Evolutionary conservation across 345 rosid species (phyloP), one percentile per base, ranked within the genome.

Genomic region (Crucihimalaya himalaica): DNA sequence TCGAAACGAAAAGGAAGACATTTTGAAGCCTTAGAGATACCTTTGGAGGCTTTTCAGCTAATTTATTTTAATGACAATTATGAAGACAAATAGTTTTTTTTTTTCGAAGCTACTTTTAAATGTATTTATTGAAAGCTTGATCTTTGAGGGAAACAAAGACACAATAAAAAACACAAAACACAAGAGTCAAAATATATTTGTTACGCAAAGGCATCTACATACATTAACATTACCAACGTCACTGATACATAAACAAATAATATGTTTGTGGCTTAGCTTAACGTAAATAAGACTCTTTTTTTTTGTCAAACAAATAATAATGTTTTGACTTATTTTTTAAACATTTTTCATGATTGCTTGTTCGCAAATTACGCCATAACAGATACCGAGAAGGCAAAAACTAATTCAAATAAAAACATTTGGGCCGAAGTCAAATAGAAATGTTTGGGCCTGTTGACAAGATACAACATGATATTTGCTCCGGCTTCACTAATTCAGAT

Each of bases 161-260:
- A 3, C 63, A 29, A 56, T 67, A 5, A 52, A 52, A 14, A 3
- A 1, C 37, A 51, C 56, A 62, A 43, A 43, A 46, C 48, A 60
- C 39, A 52, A 62, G 56, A 37, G 75, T 55, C 66, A 29, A 52
- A 70, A 70, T 70, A 72, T 64, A 77, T 64, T n/a, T 77, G 62
- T 47, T 64, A 64, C 61, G 64, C 67, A 70, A 70, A 70, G 6
- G 21, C 76, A 56, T 34, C 28, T 28, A 28, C 40, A 70, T 71
- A 35, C 72, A 70, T 65, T 53, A 3, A 15, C 11, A 27, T 15
- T 60, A 18, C 48, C 10, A 23, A 42, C 34, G 72, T 74, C 67
- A 67, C 28, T 28, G 42, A 1, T 59, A 59, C 73, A 23, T 23
- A 47, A 46, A 31, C 39, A 37, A 64, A 31, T 14, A 20, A 42